phyloP scores from a whole-genome alignment of 345 rosid species.

The Pseudoturritis turrita region DNA sequence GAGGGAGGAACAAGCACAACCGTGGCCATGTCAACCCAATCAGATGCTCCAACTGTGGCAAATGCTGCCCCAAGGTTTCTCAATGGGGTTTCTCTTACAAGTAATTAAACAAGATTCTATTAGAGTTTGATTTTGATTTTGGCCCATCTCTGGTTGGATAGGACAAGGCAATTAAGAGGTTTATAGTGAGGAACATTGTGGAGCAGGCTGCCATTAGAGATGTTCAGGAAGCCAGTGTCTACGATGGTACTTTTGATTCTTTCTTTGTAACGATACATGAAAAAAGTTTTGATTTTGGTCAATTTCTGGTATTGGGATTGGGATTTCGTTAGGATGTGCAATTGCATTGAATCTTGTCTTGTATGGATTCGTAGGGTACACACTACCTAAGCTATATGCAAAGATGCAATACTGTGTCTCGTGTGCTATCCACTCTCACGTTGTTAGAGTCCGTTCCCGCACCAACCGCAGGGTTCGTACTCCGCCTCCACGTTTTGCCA shows the following conservation, averaged over 20 bases:
- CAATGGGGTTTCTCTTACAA: neutral
- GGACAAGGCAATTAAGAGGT: slow-evolving; percentile 90
- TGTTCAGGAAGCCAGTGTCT: slow-evolving; percentile 85
- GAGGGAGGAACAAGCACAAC: slow-evolving; percentile 94
- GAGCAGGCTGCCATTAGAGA: slow-evolving; percentile 96
- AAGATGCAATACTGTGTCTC: slow-evolving; percentile 96
- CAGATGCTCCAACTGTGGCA: slow-evolving; percentile 92
- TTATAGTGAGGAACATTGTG: slow-evolving; percentile 87
- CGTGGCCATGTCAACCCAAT: slow-evolving; percentile 84
- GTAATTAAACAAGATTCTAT: too few species aligned
- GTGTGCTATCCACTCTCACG: slow-evolving; percentile 96
- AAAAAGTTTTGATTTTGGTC: neutral
- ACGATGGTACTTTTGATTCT: slow-evolving; percentile 46
- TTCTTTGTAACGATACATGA: neutral
- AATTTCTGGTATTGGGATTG: neutral
- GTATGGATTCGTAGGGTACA: slow-evolving; percentile 42
- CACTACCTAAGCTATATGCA: slow-evolving; percentile 75
- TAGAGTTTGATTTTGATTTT: neutral
- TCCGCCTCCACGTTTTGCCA: slow-evolving; percentile 80
- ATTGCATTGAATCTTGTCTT: neutral
- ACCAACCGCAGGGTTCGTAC: slow-evolving; percentile 78
- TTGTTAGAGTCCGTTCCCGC: slow-evolving; percentile 91
- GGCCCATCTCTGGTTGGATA: slow-evolving; percentile 2
- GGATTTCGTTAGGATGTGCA: neutral
- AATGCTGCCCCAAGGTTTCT: slow-evolving; percentile 78